phyloP scores from a whole-genome alignment of 2,329 filamentous ascomycete genomes.

The Colletotrichum sp. region DNA sequence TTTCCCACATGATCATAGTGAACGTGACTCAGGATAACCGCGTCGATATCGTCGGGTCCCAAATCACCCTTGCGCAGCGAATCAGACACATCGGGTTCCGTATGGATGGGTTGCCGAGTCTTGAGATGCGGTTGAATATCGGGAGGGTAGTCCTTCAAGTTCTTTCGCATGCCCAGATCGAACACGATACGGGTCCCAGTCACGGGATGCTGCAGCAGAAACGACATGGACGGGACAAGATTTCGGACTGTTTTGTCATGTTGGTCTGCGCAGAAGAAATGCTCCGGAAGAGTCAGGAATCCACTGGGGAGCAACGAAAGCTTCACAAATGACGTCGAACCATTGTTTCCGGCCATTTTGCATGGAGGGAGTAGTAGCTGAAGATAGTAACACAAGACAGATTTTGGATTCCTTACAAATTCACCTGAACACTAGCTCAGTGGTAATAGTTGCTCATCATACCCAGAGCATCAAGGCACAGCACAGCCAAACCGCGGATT shows the following conservation, averaged over 20 bases:
- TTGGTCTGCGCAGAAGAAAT: not conserved
- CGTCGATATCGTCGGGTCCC: not conserved
- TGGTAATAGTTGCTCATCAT: not conserved
- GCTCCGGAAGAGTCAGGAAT: not conserved
- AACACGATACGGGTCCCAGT: not conserved
- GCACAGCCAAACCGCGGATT: not conserved
- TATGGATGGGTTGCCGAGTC: not conserved
- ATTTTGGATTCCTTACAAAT: not conserved
- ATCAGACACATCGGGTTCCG: not conserved
- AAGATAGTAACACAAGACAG: not conserved
- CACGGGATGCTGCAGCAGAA: not conserved
- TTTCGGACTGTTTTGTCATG: not conserved
- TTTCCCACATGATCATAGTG: not conserved
- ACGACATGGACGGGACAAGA: not conserved
- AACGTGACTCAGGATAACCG: not conserved
- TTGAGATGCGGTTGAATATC: not conserved
- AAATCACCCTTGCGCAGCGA: not conserved
- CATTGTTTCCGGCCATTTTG: not conserved
- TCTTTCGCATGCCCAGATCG: not conserved
- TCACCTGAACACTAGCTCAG: not conserved
- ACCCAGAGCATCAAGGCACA: not conserved
- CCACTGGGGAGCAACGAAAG: not conserved
- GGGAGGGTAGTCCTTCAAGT: not conserved
- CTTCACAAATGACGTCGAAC: not conserved
- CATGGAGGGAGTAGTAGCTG: rapidly evolving